Evolutionary conservation across 1,284 basidiomycete species (phyloP).

Genomic region (Laetiporus sulphureus): DNA sequence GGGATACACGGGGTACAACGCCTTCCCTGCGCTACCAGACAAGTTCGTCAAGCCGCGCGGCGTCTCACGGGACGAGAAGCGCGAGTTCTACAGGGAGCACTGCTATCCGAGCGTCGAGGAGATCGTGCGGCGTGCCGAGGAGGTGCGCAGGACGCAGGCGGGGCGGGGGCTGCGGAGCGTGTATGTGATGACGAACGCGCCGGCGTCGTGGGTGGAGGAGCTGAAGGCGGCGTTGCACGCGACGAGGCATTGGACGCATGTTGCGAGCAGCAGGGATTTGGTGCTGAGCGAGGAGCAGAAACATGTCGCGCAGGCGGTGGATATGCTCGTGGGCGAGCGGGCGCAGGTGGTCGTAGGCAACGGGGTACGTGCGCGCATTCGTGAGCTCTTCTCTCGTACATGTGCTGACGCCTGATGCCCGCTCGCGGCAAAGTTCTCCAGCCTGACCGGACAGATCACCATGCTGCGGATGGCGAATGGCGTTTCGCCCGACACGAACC

Average conservation of each 20-base stretch:
- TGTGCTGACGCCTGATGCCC: background rate
- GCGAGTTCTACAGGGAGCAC: constrained; percentile 30
- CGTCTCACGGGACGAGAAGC: constrained; percentile 20
- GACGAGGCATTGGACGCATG: constrained; percentile 10
- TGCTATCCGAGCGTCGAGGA: constrained; percentile 44
- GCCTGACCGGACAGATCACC: constrained; percentile 49
- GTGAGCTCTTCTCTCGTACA: constrained; percentile 15
- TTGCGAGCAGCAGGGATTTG: constrained; percentile 30
- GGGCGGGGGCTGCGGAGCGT: constrained; percentile 27
- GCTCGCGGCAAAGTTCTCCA: constrained; percentile 44
- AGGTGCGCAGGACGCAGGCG: constrained; percentile 25
- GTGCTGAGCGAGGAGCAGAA: constrained; percentile 30
- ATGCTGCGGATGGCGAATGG: constrained; percentile 44
- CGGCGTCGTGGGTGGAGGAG: constrained; percentile 29
- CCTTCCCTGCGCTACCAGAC: constrained; percentile 35
- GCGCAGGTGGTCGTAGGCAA: constrained; percentile 41
- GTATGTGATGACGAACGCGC: constrained; percentile 54
- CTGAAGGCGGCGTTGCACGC: constrained; percentile 33
- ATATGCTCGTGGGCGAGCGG: constrained; percentile 38
- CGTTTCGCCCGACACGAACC: constrained; percentile 18
- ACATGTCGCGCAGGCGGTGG: constrained; percentile 32
- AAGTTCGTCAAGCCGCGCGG: constrained; percentile 25
- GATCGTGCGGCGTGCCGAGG: constrained; percentile 36
- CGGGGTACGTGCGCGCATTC: constrained; percentile 28
- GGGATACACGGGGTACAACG: constrained; percentile 35